Base-by-base conservation (phyloP, 2,329 filamentous ascomycete genomes). In the Pseudogymnoascus sp. region DNA sequence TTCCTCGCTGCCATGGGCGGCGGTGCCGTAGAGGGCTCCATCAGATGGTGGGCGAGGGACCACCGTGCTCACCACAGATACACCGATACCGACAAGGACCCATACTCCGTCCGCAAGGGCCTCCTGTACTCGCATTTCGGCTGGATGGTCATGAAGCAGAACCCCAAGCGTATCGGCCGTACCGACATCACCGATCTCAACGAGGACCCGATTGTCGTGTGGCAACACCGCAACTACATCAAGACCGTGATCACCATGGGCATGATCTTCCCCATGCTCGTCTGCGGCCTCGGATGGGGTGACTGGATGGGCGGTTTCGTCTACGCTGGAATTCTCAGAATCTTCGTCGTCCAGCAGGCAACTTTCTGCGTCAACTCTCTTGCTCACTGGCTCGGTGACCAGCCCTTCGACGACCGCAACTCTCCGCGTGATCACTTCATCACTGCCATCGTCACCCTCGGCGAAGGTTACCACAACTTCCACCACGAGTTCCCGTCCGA, bases 111-210 rank as follows among this genome's bases (percentile, higher is more conserved):
- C 70, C 88, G 90, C 78, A 96, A 96, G 82, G 91, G 91, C 69
- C 83, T 95, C 60, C 78, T 91, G 69, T 93, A 93, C 83, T 91
- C 85, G 62, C 89, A 91, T 79, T 80, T 96, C 64, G 91, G 91
- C 71, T 96, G 91, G 91, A 95, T 96, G 90, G 78, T 96, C 72
- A 87, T 96, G 83, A 93, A 93, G 83, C 91, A 96, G 80, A 93
- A 96, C 80, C 90, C 90, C 68, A 93, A 93, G 83, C 84, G 89
- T 67, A 90, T 91, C 71, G 91, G 91, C 72, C 89, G 91, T 66
- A 93, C 90, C 76, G 91, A 96, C 71, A 95, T 96, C 72, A 88
- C 89, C 71, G 91, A 96, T 72, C 80, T 96, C 69, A 95, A 95
- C 79, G 89, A 93, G 75, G 90, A 95, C 73, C 81, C 88, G 60